Base-by-base conservation (phyloP, 2,329 filamentous ascomycete species). In the Penicillium sp. region DNA sequence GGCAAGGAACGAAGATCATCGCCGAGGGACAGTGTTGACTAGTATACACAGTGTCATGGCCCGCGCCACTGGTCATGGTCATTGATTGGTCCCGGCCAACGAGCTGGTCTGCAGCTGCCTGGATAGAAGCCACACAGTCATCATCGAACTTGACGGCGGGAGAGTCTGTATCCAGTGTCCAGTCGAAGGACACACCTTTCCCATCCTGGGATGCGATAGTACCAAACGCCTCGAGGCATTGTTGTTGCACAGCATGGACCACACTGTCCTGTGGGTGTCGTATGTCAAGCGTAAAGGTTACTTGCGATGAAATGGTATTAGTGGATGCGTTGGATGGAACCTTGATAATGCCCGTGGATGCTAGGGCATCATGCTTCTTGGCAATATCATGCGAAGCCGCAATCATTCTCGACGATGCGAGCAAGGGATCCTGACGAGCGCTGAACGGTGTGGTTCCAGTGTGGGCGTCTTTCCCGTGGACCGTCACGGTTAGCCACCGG, bases 371-470 rank as follows among this genome's bases (percentile, higher is more conserved):
- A 54, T 84, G 75, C 22, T 75, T 73, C 4, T 79, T 80, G 0
- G 87, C 88, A 3, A 86, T 76, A 22, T 79, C 79, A 66, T 89
- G 84, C 1, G 82, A 83, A 52, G 84, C 81, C 0, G 85, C 68
- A 27, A 90, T 88, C 75, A 90, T 80, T 56, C 84, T 84, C 0
- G 81, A 79, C 1, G 86, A 83, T 8, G 85, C 81, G 3, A 90
- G 80, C 50, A 90, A 73, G 2, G 87, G 83, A 67, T 90, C 87
- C 4, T 82, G 81, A 8, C 87, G 80, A 34, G 81, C 80, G 16
- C 73, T 72, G 29, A 89, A 79, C 21, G 85, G 84, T 0, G 88
- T 91, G 0, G 88, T 90, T 4, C 88, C 88, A 0, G 87, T 90
- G 67, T 91, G 88, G 3, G 83, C 82, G 57, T 89, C 87, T 54